These are phyloP conservation scores for Sporothrix brunneoviolacea DNA, from an alignment of 2,329 filamentous ascomycete species.

Conservation along the genomic window DNA sequence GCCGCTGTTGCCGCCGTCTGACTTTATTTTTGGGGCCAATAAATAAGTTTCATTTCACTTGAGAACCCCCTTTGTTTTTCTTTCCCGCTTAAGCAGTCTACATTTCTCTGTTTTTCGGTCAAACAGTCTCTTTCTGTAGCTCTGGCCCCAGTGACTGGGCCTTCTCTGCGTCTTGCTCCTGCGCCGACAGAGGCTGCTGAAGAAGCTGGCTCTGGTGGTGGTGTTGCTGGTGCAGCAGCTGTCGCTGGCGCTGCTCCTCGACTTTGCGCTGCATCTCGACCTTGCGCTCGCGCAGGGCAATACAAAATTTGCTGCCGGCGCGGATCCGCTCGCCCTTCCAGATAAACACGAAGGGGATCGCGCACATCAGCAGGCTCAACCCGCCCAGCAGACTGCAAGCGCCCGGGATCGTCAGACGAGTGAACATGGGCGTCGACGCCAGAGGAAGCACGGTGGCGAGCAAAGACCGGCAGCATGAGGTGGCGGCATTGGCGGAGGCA, in stretches of 20 bases:
- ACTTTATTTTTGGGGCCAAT: no score
- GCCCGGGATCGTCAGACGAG: conserved; percentile 38
- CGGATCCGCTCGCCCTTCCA: conserved; percentile 51
- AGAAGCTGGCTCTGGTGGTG: background rate
- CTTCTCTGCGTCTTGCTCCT: no score
- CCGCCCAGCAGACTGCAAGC: conserved; percentile 48
- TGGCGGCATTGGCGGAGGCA: conserved; percentile 47
- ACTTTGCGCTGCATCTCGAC: conserved; percentile 37
- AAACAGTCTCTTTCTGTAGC: conserved; percentile 7
- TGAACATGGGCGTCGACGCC: conserved; percentile 45
- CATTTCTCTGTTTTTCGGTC: background rate
- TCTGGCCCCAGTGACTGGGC: no score
- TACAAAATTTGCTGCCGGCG: conserved; percentile 54
- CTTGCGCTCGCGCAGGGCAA: conserved; percentile 47
- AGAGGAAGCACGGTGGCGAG: conserved; percentile 52
- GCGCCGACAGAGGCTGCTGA: background rate
- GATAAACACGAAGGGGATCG: conserved; percentile 46
- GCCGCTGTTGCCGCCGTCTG: no score
- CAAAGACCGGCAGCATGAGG: conserved; percentile 42
- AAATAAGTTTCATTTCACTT: no score
- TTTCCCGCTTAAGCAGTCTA: no score
- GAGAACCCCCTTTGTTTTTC: no score
- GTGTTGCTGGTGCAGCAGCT: background rate
- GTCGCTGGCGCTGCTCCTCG: conserved; percentile 28
- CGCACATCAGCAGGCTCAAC: conserved; percentile 42